Base-by-base conservation (phyloP, 2,329 filamentous ascomycete genomes). In the Blastomyces parvus region DNA sequence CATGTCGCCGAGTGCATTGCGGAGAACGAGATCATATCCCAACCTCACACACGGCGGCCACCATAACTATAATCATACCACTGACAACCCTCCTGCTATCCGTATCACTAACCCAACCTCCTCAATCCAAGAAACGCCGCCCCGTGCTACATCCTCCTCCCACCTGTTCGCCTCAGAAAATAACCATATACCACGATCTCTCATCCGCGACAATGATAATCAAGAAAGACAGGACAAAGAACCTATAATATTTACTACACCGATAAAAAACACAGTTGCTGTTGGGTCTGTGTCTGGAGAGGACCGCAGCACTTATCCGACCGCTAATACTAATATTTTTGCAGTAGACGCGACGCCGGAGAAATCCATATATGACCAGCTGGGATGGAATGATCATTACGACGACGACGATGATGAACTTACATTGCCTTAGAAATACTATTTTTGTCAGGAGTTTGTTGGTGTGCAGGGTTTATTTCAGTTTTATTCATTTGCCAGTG, bases 331-430 rank as follows among this genome's bases (percentile, higher is more conserved):
- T 33, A 56, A 57, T 22, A n/a, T 40, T 48, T 48, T 25, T 36
- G 56, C 44, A 25, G 59, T 40, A 14, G 58, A 36, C 27, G 36
- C 30, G 40, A 76, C 72, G 8, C 72, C 71, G 22, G 73, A 74
- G 62, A 74, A 74, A 60, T 75, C 77, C 9, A 76, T 80, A 53
- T 80, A 80, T 63, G 75, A 75, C 64, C 70, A 74, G 56, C 64
- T 80, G 59, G 78, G 78, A 60, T 80, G 78, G 78, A 74, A 78
- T 65, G 74, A 74, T 61, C 70, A 74, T 65, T 69, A 77, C 63
- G 74, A 78, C 62, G 71, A 74, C 53, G 62, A 64, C 55, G 57
- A 66, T 52, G 63, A 67, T 63, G 62, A 64, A 61, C 55, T 66
- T 59, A 60, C 62, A 64, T 62, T 68, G 13, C 42, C 30, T 59